Conservation (phyloP, 2,329 filamentous ascomycete genomes). For the Exophiala spinifera region DNA sequence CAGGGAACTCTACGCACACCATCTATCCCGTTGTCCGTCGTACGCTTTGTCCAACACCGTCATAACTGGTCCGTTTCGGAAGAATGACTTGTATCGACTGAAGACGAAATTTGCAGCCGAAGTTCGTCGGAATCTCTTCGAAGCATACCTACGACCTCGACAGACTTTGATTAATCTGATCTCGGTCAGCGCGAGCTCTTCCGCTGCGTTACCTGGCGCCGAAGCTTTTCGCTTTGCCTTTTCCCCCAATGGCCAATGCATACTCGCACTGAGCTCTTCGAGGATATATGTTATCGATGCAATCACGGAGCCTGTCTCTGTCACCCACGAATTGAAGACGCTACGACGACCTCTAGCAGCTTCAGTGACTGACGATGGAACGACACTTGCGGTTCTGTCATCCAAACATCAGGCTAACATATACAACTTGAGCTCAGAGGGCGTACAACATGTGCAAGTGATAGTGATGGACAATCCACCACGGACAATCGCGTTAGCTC, state of each 20-base stretch:
- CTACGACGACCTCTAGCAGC: slow-evolving; percentile 70
- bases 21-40: slow-evolving; percentile 44
- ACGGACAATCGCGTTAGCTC: slow-evolving; percentile 74
- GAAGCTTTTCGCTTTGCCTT: slow-evolving; percentile 83
- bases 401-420: slow-evolving; percentile 80
- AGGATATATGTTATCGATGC: slow-evolving; percentile 76
- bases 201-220: slow-evolving; percentile 72
- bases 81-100: slow-evolving; percentile 55
- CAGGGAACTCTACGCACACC: slow-evolving; percentile 45
- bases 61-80: slow-evolving; percentile 34
- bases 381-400: slow-evolving; percentile 73
- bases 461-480: slow-evolving; percentile 76
- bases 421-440: slow-evolving; percentile 66
- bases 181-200: slow-evolving; percentile 79
- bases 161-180: slow-evolving; percentile 74
- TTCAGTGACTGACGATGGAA: slow-evolving; percentile 75
- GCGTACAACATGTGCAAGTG: slow-evolving; percentile 69
- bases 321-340: slow-evolving; percentile 77
- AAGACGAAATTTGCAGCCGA: slow-evolving; percentile 66
- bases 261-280: slow-evolving; percentile 81
- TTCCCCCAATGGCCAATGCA: slow-evolving; percentile 69
- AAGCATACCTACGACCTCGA: slow-evolving; percentile 68
- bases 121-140: slow-evolving; percentile 73
- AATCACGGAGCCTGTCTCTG: slow-evolving; percentile 55
- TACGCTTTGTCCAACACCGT: slow-evolving; percentile 39